These are phyloP conservation scores for Cladosporium sp. DNA, from an alignment of 2,329 filamentous ascomycete genomes.

Conservation along the genomic window DNA sequence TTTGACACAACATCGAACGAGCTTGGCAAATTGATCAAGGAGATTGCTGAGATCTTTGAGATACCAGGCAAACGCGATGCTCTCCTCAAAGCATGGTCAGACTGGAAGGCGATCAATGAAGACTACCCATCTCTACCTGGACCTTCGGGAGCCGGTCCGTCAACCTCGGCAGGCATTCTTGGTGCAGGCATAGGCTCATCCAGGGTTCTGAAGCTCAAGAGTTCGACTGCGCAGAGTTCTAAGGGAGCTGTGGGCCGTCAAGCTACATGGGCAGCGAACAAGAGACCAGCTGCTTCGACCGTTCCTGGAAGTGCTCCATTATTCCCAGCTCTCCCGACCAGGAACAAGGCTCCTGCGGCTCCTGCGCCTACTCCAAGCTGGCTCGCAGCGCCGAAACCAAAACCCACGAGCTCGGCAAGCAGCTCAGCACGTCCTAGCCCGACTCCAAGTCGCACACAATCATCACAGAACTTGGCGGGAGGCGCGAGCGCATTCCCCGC, in stretches of 20 bases:
- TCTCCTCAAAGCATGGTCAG: slow-evolving; percentile 83
- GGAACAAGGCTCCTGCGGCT: slow-evolving; percentile 25
- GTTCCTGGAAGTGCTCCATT: slow-evolving; percentile 22
- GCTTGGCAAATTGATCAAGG: slow-evolving; percentile 84
- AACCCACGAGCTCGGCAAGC: slow-evolving; percentile 34
- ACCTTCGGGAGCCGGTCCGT: slow-evolving; percentile 67
- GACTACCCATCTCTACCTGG: slow-evolving; percentile 89
- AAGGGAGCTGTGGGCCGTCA: slow-evolving; percentile 60
- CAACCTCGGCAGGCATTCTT: slow-evolving; percentile 48
- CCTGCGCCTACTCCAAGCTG: slow-evolving; percentile 30
- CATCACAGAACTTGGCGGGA: slow-evolving; percentile 31
- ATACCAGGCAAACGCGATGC: slow-evolving; percentile 71
- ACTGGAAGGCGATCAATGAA: slow-evolving; percentile 94
- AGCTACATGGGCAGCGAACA: slow-evolving; percentile 58
- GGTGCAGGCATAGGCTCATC: slow-evolving; percentile 58
- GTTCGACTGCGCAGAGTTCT: slow-evolving; percentile 68
- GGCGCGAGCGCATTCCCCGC: slow-evolving; percentile 73
- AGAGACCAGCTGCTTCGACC: slow-evolving; percentile 27
- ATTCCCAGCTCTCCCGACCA: slow-evolving; percentile 35
- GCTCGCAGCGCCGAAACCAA: slow-evolving; percentile 30
- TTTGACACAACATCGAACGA: slow-evolving; percentile 80
- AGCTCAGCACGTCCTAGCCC: slow-evolving; percentile 35
- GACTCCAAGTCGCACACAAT: slow-evolving; percentile 42
- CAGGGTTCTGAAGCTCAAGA: slow-evolving; percentile 69
- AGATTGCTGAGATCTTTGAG: slow-evolving; percentile 91